A percentile compares a stretch with the other conserved stretches of the same genome.
phyloP scores from a whole-genome alignment of 1,284 basidiomycete species.

The Tilletia walkeri region DNA sequence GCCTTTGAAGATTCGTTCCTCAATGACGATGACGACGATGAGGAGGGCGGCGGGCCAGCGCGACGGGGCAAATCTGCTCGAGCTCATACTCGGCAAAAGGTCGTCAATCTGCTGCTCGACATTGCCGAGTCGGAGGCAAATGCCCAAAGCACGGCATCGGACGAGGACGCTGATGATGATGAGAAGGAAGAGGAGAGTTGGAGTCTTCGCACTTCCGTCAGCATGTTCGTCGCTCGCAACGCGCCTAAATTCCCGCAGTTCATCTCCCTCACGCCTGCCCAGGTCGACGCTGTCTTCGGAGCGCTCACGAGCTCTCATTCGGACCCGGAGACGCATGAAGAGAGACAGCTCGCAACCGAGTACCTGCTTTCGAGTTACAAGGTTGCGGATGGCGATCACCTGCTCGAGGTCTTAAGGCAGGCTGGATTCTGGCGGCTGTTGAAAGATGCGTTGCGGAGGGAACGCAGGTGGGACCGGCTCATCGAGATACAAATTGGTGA shows the following conservation, averaged over 20 bases:
- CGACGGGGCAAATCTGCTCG: not conserved
- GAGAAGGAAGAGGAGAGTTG: not conserved
- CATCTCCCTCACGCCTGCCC: constrained; percentile 68
- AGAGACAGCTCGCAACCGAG: constrained; percentile 91
- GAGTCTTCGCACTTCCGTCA: constrained; percentile 56
- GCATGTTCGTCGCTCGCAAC: constrained; percentile 95
- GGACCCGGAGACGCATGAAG: constrained; percentile 69
- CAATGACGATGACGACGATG: constrained; percentile 65
- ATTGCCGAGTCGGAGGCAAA: constrained; percentile 56
- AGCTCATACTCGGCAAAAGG: constrained; percentile 68
- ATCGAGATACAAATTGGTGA: constrained; percentile 76
- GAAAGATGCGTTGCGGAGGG: constrained; percentile 72
- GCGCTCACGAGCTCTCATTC: constrained; percentile 69
- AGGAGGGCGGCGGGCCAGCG: not conserved
- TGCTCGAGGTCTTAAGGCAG: constrained; percentile 70
- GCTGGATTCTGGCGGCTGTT: constrained; percentile 90
- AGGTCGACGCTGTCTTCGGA: constrained; percentile 73
- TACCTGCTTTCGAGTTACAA: constrained; percentile 90
- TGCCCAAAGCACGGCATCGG: not conserved
- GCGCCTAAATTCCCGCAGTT: constrained; percentile 94
- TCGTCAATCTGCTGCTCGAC: constrained; percentile 82
- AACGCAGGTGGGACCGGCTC: constrained; percentile 73
- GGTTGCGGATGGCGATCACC: constrained; percentile 71
- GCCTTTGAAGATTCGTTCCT: constrained; percentile 91
- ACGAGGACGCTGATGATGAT: not conserved